These are phyloP conservation scores for Daldinia eschscholtzii DNA, from an alignment of 2,329 filamentous ascomycete genomes.

Conservation along the genomic window DNA sequence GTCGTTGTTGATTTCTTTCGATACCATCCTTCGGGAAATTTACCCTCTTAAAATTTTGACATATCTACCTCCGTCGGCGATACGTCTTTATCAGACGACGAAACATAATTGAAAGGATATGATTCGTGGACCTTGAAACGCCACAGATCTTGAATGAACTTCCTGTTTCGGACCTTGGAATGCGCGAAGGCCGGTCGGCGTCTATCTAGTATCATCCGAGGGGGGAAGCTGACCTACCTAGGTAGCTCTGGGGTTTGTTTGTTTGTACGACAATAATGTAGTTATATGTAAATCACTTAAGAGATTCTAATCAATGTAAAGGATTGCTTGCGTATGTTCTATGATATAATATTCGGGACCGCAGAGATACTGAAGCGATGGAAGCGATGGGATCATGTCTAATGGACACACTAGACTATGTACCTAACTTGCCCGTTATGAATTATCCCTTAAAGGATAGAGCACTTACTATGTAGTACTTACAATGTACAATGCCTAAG, in stretches of 20 bases:
- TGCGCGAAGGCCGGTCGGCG: slow-evolving; percentile 3
- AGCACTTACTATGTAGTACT: not conserved
- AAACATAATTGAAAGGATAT: not conserved
- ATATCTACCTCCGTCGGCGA: not conserved
- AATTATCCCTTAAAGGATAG: not conserved
- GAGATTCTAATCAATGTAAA: not conserved
- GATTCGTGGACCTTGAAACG: slow-evolving; percentile 1
- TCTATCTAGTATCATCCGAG: slow-evolving; percentile 10
- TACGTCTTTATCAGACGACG: slow-evolving; percentile 1
- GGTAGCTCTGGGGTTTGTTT: not conserved
- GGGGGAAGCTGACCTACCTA: not conserved
- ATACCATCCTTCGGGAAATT: slow-evolving; percentile 2
- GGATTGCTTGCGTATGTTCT: not conserved
- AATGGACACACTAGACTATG: too few relatives aligned
- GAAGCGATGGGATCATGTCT: not conserved
- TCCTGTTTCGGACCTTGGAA: slow-evolving; percentile 15
- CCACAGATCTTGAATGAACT: slow-evolving; percentile 5
- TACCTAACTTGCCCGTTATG: too few relatives aligned
- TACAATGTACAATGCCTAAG: not conserved
- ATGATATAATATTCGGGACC: not conserved
- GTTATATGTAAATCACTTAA: not conserved
- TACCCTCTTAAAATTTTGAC: not conserved
- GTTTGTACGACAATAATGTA: not conserved
- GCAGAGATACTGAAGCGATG: not conserved
- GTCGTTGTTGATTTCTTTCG: not conserved